These are phyloP conservation scores for Penicillium sp. DNA, from an alignment of 2,329 filamentous ascomycete species.

Conservation along the genomic window DNA sequence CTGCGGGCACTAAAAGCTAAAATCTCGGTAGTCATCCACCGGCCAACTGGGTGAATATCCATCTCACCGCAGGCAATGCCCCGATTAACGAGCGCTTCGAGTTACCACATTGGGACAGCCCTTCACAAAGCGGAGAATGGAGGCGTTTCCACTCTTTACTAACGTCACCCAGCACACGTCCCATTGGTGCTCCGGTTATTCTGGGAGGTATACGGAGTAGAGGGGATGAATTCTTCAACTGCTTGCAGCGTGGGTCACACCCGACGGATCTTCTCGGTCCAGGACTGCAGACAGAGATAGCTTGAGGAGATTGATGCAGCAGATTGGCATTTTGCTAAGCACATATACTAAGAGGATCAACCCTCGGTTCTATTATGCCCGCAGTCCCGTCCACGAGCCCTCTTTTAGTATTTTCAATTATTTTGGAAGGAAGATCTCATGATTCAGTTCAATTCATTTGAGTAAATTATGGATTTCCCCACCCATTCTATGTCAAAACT, in stretches of 20 bases:
- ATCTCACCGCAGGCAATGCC: neutral
- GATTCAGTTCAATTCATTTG: neutral
- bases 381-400: no score
- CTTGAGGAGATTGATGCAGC: neutral
- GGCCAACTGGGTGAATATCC: neutral
- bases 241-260: neutral
- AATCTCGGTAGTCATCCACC: neutral
- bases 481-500: neutral
- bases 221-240: neutral
- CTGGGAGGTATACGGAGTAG: neutral
- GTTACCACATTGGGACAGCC: neutral
- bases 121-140: neutral
- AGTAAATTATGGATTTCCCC: neutral
- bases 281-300: neutral
- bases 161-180: neutral
- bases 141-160: neutral
- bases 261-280: neutral
- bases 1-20: no score
- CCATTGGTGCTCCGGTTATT: neutral
- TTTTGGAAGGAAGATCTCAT: no score
- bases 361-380: neutral
- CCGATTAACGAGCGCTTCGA: neutral
- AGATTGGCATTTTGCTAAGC: neutral
- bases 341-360: neutral
- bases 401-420: no score